Evolutionary conservation across 2,329 filamentous ascomycete species (phyloP), one percentile per base, ranked within the genome.

Genomic region (Xylariaceae sp.): DNA sequence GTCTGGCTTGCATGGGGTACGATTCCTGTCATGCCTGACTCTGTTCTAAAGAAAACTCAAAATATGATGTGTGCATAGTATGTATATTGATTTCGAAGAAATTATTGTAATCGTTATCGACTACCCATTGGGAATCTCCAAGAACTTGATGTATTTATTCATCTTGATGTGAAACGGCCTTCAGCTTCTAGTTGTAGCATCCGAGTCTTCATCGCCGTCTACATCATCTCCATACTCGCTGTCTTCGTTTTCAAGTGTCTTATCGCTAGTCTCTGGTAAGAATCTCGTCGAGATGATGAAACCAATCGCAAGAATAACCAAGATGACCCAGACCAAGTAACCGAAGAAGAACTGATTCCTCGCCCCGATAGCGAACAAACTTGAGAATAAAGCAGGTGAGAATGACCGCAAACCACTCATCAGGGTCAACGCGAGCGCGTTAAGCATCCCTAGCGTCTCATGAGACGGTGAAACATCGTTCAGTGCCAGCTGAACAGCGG

Each of bases 401-500:
- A 92, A 76, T 0, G 89, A 80, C 11, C 89, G 77, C 24, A 90
- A 73, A 0, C 75, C 85, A 58, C 84, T 85, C 0, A 76, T 72
- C 0, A 84, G 64, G 0, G 87, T 87, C 52, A 93, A 73, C 0
- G 83, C 81, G 1, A 91, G 62, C 0, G 86, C 86, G 62, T 93
- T 93, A 23, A 94, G 73, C 0, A 84, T 91, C 0, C 86, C 89
- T 8, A 93, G 74, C 0, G 84, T 81, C 35, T 77, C 75, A 1
- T 83, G 79, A 8, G 78, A 83, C 0, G 90, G 90, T 0, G 85
- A 80, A 2, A 88, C 82, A 53, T 92, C 88, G 69, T 93, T 93
- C 26, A 93, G 66, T 0, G 84, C 84, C 7, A 93, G 82, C 74
- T 92, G 88, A 1, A 86, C 79, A 1, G 78, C 85, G 0, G 87